phyloP scores from a whole-genome alignment of 2,329 filamentous ascomycete genomes.

The Cladosporium sphaerospermum region DNA sequence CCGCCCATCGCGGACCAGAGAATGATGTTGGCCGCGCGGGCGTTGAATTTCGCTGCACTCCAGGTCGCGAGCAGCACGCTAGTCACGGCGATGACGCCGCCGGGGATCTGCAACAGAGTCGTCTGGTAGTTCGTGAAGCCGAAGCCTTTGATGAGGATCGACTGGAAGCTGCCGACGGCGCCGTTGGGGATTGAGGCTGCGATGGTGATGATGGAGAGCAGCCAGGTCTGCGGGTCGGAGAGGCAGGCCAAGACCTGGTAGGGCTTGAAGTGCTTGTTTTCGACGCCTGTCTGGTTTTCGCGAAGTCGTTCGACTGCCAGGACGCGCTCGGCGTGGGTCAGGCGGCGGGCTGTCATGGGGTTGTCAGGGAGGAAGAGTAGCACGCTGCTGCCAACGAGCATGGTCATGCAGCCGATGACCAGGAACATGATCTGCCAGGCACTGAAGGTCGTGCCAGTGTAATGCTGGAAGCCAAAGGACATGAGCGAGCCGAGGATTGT shows the following conservation, averaged over 20 bases:
- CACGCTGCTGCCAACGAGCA: constrained; percentile 46
- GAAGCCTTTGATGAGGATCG: constrained; percentile 53
- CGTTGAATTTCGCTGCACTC: constrained; percentile 41
- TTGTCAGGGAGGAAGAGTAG: constrained; percentile 59
- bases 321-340: constrained; percentile 50
- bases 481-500: constrained; percentile 33
- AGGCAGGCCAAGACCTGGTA: constrained; percentile 49
- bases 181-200: constrained; percentile 53
- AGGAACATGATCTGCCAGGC: constrained; percentile 24
- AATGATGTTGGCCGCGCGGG: constrained; percentile 11
- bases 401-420: constrained; percentile 36
- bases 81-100: constrained; percentile 54
- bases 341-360: constrained; percentile 53
- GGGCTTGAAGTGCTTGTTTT: constrained; percentile 44
- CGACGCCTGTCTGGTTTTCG: constrained; percentile 38
- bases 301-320: constrained; percentile 51
- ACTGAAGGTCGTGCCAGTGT: constrained; percentile 8
- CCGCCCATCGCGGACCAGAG: constrained; percentile 31
- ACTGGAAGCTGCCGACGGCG: constrained; percentile 54
- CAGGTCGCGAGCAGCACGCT: constrained; percentile 25
- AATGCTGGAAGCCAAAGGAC: constrained; percentile 30
- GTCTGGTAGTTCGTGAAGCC: constrained; percentile 52
- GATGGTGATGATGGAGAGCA: constrained; percentile 43
- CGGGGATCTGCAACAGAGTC: constrained; percentile 56
- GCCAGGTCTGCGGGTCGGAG: constrained; percentile 53